These are phyloP conservation scores for Sphagnurus paluster DNA, from an alignment of 1,284 basidiomycete species.

Conservation along the genomic window DNA sequence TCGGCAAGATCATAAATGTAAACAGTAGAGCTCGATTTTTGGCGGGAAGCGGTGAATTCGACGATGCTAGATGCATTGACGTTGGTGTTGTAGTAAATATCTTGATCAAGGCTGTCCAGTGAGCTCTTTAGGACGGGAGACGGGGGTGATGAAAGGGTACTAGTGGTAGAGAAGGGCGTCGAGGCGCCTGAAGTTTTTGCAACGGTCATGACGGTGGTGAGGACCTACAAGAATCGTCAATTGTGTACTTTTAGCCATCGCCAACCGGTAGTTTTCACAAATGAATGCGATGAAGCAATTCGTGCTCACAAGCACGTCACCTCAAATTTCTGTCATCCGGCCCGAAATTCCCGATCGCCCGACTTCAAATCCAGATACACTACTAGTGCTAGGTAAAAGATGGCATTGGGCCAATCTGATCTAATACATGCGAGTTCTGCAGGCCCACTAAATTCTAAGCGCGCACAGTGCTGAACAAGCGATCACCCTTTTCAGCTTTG, in stretches of 20 bases:
- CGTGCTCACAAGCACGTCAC: conserved; percentile 44
- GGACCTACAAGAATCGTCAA: not conserved
- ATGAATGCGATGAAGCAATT: conserved; percentile 32
- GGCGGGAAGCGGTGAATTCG: conserved; percentile 63
- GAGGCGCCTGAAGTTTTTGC: conserved; percentile 34
- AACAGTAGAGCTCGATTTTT: conserved; percentile 58
- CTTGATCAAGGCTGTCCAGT: conserved; percentile 22
- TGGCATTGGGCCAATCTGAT: too few species aligned
- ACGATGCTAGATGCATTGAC: conserved; percentile 61
- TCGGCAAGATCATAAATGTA: conserved; percentile 83
- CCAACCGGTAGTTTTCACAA: conserved; percentile 6
- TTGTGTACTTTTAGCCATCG: conserved; percentile 8
- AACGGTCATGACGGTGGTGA: conserved; percentile 21
- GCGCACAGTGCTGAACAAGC: conserved; percentile 59
- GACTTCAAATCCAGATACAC: not conserved
- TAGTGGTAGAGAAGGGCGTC: conserved; percentile 36
- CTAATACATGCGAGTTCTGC: not conserved
- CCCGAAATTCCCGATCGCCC: not conserved
- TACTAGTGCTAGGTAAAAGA: too few species aligned
- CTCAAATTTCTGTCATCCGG: conserved; percentile 28
- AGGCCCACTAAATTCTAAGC: conserved; percentile 14
- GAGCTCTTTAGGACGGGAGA: conserved; percentile 29
- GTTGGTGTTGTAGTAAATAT: conserved; percentile 43
- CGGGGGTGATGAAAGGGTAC: conserved; percentile 34
- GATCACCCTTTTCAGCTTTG: conserved; percentile 53